Evolutionary conservation across 2,329 filamentous ascomycete genomes (phyloP).

Genomic region (Sporothrix sp.): DNA sequence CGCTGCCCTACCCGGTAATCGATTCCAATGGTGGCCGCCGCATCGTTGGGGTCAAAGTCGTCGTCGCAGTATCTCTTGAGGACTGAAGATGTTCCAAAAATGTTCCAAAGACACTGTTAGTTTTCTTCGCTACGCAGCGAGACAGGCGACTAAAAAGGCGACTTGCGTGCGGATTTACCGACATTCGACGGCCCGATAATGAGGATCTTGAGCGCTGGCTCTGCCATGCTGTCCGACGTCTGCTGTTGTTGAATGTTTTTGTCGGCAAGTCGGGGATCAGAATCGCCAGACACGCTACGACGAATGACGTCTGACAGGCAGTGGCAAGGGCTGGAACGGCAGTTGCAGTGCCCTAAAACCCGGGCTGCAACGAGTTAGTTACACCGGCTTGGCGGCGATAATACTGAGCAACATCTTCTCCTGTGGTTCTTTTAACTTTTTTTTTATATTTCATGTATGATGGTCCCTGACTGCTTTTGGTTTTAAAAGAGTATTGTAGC

Average conservation of each 20-base stretch:
- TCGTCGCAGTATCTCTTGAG: conserved; percentile 47
- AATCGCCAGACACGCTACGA: too few relatives aligned
- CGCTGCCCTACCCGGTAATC: conserved; percentile 50
- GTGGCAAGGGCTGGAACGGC: too few relatives aligned
- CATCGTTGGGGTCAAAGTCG: conserved; percentile 45
- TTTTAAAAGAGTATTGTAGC: conserved; percentile 11
- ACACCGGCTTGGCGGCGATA: too few relatives aligned
- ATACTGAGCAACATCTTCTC: too few relatives aligned
- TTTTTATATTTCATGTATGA: conserved; percentile 8
- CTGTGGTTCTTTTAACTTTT: conserved; percentile 1
- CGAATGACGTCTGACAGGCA: too few relatives aligned
- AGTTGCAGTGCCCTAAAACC: too few relatives aligned
- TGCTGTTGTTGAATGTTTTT: background rate
- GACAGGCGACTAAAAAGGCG: background rate
- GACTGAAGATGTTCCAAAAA: conserved; percentile 26
- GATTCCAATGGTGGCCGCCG: conserved; percentile 47
- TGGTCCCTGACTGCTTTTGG: conserved; percentile 15
- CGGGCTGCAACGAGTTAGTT: too few relatives aligned
- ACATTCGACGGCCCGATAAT: conserved; percentile 47
- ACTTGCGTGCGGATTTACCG: conserved; percentile 45
- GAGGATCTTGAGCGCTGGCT: conserved; percentile 43
- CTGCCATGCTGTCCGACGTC: conserved; percentile 18
- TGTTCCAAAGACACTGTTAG: background rate
- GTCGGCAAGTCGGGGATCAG: too few relatives aligned
- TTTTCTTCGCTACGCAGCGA: background rate